phyloP scores from a whole-genome alignment of 768 basidiomycete species.

The Coprinopsis marcescibilis region DNA sequence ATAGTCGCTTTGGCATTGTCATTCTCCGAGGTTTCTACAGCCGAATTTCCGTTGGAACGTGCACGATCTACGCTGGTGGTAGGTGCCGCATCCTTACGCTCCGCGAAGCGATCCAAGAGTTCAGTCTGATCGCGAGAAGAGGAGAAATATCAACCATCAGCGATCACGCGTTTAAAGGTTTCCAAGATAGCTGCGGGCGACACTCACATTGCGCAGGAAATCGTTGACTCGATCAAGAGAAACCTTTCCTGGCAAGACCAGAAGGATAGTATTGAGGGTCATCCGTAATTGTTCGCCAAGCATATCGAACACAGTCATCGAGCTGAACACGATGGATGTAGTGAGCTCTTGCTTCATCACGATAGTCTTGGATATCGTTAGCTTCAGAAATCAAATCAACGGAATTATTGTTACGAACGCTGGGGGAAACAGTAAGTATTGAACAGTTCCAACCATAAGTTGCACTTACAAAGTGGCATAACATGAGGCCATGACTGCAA shows the following conservation, averaged over 20 bases:
- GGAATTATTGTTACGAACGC: slow-evolving; percentile 8
- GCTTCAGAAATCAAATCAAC: background rate
- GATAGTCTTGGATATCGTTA: slow-evolving; percentile 23
- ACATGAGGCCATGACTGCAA: slow-evolving; percentile 59
- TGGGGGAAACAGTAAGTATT: slow-evolving; percentile 5
- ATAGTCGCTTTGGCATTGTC: too few species aligned
- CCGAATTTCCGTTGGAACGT: slow-evolving; percentile 10
- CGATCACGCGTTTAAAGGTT: background rate
- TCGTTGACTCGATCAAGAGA: slow-evolving; percentile 50
- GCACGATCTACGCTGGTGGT: slow-evolving; percentile 12
- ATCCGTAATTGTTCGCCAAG: slow-evolving; percentile 47
- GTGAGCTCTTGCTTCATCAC: slow-evolving; percentile 32
- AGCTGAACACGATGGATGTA: slow-evolving; percentile 43
- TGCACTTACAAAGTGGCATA: slow-evolving; percentile 49
- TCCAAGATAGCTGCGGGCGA: too few species aligned
- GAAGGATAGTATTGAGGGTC: slow-evolving; percentile 25
- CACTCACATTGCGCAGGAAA: slow-evolving; percentile 33
- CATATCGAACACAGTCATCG: slow-evolving; percentile 62
- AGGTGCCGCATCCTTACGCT: slow-evolving; percentile 11
- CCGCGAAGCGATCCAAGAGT: slow-evolving; percentile 34
- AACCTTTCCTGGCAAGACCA: slow-evolving; percentile 44
- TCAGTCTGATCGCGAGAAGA: slow-evolving; percentile 34
- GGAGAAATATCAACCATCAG: too few species aligned
- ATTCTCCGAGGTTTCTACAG: too few species aligned
- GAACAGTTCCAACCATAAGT: background rate